Base-by-base conservation (phyloP, 768 basidiomycete genomes). In the Kwoniella mangroviensis region DNA sequence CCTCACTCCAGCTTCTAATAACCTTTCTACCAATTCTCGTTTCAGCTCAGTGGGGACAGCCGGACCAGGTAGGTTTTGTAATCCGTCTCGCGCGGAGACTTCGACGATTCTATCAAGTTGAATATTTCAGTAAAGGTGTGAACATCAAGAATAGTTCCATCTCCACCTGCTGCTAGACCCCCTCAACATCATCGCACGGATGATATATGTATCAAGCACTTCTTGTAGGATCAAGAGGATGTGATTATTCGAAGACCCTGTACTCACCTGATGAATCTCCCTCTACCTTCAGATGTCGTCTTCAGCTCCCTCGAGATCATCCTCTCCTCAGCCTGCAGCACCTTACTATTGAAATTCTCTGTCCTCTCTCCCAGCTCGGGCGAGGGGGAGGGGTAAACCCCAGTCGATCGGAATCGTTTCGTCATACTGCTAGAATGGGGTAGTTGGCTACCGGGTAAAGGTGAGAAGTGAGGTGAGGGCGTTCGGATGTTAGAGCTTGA, bases 31-130 rank as follows among this genome's bases (percentile, higher is more conserved):
- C 63, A 98, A 87, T 70, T 91, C 90, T 19, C 90, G 88, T 82
- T 95, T 95, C 69, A 90, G 84, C 34, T 88, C 87, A 1, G 89
- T 88, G 28, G 91, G 87, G 7, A 96, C 89, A 5, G 89, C 84
- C 0, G 87, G 86, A 72, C 90, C 89, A 77, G 77, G 74, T 1
- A 97, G 92, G 77, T 96, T 96, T 84, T 96, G 94, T 12, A 98
- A 86, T 1, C 94, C 94, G 83, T 98, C 94, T 34, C 94, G 86
- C 1, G 94, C 92, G 1, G 92, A 92, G 3, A 96, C 93, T 83
- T 96, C 94, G 54, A 98, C 91, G 55, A 97, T 91, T 62, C 82
- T 83, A 56, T 22, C 34, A 5, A 24, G 17, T 34, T 13, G 40
- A 68, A 28, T 63, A 52, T 7, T 0, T 34, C 34, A 34, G 34